phyloP scores from a whole-genome alignment of 2,329 filamentous ascomycete genomes.

The Alternaria viburni region DNA sequence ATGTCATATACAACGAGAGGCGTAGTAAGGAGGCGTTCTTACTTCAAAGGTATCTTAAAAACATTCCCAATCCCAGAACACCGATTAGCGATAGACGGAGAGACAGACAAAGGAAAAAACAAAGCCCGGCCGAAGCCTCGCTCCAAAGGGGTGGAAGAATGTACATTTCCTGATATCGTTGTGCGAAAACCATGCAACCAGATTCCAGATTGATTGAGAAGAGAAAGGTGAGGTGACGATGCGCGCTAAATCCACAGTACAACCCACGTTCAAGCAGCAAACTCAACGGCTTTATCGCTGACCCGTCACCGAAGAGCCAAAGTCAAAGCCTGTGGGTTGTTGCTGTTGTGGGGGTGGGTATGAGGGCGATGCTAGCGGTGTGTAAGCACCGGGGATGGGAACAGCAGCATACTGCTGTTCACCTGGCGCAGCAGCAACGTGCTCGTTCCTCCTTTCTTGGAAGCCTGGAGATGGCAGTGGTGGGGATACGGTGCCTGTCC shows the following conservation, averaged over 20 bases:
- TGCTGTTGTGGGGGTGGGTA: slow-evolving; percentile 45
- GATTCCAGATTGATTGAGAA: slow-evolving; percentile 1
- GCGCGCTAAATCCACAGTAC: not conserved
- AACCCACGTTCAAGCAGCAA: not conserved
- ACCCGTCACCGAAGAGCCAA: slow-evolving; percentile 41
- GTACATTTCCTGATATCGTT: slow-evolving; percentile 2
- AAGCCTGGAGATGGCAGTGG: slow-evolving; percentile 42
- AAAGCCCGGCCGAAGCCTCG: not conserved
- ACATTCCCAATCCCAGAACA: not conserved
- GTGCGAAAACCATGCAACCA: slow-evolving; percentile 1
- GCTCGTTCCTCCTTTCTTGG: slow-evolving; percentile 62
- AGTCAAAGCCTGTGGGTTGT: slow-evolving; percentile 44
- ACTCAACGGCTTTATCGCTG: slow-evolving; percentile 18
- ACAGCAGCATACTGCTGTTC: slow-evolving; percentile 86
- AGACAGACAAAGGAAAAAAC: not conserved
- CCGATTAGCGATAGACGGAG: not conserved
- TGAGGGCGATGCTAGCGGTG: slow-evolving; percentile 52
- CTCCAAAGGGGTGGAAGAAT: not conserved
- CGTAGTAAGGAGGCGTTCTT: not conserved
- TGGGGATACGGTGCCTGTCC: slow-evolving; percentile 48
- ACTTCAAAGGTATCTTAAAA: slow-evolving; percentile 3
- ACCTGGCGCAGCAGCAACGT: slow-evolving; percentile 73
- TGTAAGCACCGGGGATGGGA: slow-evolving; percentile 86
- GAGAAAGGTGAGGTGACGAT: not conserved
- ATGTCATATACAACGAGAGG: not conserved